Evolutionary conservation across 1,284 basidiomycete genomes (phyloP).

Genomic region (Ceratobasidium theobromae): DNA sequence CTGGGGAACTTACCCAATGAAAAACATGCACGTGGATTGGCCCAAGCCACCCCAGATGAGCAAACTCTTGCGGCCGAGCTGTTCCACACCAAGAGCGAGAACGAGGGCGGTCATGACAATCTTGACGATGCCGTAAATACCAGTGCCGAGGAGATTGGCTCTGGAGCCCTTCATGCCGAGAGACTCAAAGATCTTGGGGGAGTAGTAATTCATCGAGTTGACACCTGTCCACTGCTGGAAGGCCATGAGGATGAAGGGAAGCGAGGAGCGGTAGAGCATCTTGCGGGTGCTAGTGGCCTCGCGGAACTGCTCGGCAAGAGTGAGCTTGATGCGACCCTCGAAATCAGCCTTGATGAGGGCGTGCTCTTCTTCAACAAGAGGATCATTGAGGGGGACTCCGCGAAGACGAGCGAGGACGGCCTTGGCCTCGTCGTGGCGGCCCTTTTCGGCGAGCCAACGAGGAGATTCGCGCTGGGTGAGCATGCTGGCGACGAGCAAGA

Average conservation of each 20-base stretch:
- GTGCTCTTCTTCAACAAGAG: conserved; percentile 34
- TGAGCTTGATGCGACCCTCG: conserved; percentile 35
- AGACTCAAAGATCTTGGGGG: conserved; percentile 37
- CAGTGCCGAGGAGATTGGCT: conserved; percentile 37
- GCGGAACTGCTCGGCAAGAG: conserved; percentile 34
- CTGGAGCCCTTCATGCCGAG: conserved; percentile 39
- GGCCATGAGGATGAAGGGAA: conserved; percentile 39
- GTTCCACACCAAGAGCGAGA: conserved; percentile 36
- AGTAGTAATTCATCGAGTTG: conserved; percentile 38
- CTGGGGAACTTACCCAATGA: conserved; percentile 5
- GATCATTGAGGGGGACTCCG: conserved; percentile 27
- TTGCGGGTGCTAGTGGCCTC: conserved; percentile 34
- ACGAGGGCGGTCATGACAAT: conserved; percentile 36
- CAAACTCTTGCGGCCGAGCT: conserved; percentile 36
- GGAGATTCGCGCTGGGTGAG: conserved; percentile 37
- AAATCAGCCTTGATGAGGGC: conserved; percentile 34
- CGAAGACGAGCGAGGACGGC: conserved; percentile 24
- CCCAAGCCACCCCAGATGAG: conserved; percentile 38
- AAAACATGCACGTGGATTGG: conserved; percentile 34
- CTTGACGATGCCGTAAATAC: conserved; percentile 38
- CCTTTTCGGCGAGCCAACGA: conserved; percentile 41
- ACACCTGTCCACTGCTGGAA: conserved; percentile 40
- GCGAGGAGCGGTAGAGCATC: conserved; percentile 39
- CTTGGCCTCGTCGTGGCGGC: conserved; percentile 36
- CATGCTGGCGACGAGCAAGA: conserved; percentile 37